phyloP scores from a whole-genome alignment of 176 grass and related monocot species.

The barley (Hordeum vulgare) region MorexV3_pseudomolecules_assembly NC_058519.1:163252317-163252816 shows the following conservation, averaged over 20 bases:
- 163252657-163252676: background rate
- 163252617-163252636: constrained; percentile 45
- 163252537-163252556: constrained; percentile 48
- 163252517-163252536: constrained; percentile 46
- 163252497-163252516: constrained; percentile 59
- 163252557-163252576: constrained; percentile 37
- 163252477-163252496: constrained; percentile 88
- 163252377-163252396: background rate
- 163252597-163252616: constrained; percentile 45
- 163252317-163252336: constrained; percentile 78
- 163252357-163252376: background rate
- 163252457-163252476: constrained; percentile 72
- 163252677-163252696: background rate
- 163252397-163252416: background rate
- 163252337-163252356: constrained; percentile 33
- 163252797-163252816: constrained; percentile 12
- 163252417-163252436: background rate
- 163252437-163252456: constrained; percentile 40
- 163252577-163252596: constrained; percentile 49
- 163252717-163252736: constrained; percentile 80
- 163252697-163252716: constrained; percentile 87
- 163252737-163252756: constrained; percentile 78
- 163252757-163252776: constrained; percentile 90
- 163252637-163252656: background rate
- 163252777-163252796: constrained; percentile 92